phyloP scores from a whole-genome alignment of 2,329 filamentous ascomycete species.

The Aspergillus intermedius region DNA sequence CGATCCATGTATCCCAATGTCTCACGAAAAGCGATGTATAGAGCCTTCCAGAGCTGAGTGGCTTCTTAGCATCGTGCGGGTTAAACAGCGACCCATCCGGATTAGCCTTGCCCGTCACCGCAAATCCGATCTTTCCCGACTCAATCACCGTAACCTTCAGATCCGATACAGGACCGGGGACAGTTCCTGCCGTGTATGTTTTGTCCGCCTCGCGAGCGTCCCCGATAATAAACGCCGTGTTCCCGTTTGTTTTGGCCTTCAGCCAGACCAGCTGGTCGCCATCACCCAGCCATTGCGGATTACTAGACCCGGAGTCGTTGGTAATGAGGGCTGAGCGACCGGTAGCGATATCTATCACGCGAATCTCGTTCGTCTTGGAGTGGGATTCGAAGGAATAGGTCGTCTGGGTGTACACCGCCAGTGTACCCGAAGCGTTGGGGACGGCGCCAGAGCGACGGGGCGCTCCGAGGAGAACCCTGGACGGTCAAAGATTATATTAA shows the following conservation, averaged over 20 bases:
- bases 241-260: conserved; percentile 40
- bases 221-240: conserved; percentile 41
- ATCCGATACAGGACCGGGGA: conserved; percentile 41
- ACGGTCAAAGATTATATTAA: neutral
- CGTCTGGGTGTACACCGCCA: conserved; percentile 43
- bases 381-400: conserved; percentile 47
- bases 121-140: conserved; percentile 39
- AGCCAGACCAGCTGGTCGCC: conserved; percentile 42
- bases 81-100: conserved; percentile 45
- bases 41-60: conserved; percentile 40
- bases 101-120: conserved; percentile 43
- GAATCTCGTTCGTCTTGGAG: conserved; percentile 41
- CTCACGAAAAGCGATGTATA: conserved; percentile 49
- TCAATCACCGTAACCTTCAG: conserved; percentile 40
- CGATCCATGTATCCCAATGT: conserved; percentile 48
- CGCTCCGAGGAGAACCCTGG: conserved; percentile 41
- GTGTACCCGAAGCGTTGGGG: conserved; percentile 41
- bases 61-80: conserved; percentile 43
- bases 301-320: conserved; percentile 39
- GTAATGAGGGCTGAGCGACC: conserved; percentile 38
- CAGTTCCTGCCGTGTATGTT: conserved; percentile 40
- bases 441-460: conserved; percentile 40
- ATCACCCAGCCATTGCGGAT: conserved; percentile 42
- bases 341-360: conserved; percentile 38
- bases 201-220: conserved; percentile 35